Conservation (phyloP, 2,329 filamentous ascomycete species). For the Basipetospora chlamydospora region DNA sequence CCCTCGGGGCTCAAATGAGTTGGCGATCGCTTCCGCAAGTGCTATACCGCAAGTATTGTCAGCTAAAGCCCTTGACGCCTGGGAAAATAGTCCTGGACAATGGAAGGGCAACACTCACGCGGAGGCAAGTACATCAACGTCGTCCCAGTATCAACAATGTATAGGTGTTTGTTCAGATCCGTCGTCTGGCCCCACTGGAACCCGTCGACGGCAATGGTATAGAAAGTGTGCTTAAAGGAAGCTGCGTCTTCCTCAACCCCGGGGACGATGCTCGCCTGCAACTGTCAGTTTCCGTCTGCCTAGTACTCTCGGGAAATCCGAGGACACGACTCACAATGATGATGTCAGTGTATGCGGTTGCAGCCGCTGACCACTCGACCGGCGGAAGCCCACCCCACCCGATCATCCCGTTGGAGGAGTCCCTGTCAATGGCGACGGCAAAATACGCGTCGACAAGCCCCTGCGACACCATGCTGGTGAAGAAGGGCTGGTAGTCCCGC, state of each 20-base stretch:
- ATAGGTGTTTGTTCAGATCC: conserved; percentile 28
- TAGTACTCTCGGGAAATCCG: background rate
- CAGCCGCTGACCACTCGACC: conserved; percentile 15
- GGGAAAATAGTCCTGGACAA: too few species aligned
- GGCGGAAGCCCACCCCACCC: conserved; percentile 32
- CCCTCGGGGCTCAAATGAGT: conserved; percentile 29
- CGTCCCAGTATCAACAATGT: conserved; percentile 37
- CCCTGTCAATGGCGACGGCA: conserved; percentile 31
- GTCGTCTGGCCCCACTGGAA: conserved; percentile 27
- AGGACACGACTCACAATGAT: conserved; percentile 26
- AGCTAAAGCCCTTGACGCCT: background rate
- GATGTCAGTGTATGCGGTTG: conserved; percentile 23
- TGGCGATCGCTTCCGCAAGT: conserved; percentile 32
- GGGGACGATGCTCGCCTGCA: conserved; percentile 28
- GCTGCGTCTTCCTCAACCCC: conserved; percentile 8
- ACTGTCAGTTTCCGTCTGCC: conserved; percentile 1
- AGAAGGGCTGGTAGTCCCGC: conserved; percentile 30
- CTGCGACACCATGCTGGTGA: conserved; percentile 32
- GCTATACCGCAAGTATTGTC: conserved; percentile 13
- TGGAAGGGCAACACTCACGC: too few species aligned
- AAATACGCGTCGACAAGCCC: conserved; percentile 30
- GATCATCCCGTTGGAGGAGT: conserved; percentile 29
- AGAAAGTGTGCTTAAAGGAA: conserved; percentile 30
- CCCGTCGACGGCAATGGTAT: conserved; percentile 36
- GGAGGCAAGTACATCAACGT: conserved; percentile 35